Evolutionary conservation across 2,329 filamentous ascomycete genomes (phyloP), one percentile per base, ranked within the genome.

Genomic region (Arthrinium puccinioides): DNA sequence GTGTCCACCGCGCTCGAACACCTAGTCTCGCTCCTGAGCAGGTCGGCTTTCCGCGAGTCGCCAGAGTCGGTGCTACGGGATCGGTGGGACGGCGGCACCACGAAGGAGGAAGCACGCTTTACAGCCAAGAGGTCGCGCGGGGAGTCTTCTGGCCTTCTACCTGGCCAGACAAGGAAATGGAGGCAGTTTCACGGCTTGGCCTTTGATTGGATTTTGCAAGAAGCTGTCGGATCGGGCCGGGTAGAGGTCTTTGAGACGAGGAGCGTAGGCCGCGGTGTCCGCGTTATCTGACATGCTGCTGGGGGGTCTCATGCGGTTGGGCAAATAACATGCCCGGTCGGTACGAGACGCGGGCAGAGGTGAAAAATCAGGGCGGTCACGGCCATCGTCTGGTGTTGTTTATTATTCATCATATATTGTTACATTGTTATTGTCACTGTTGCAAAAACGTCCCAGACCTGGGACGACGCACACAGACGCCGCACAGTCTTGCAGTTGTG

Each of bases 181-280:
- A 80, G 71, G 53, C 70, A 75, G 21, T 84, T 86, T 44, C 74
- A 76, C 50, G 84, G 84, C 0, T 57, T 87, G 42, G 62, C 71
- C 29, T 88, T 87, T 57, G 72, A 82, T 41, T 88, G 81, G 80
- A 67, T 84, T 13, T 54, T 88, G 28, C 78, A 74, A 27, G 82
- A 87, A 56, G 83, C 81, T 29, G 67, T 85, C 18, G 84, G 83
- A 0, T 67, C 78, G 20, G 84, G 84, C 2, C 52, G 82, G 13
- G 71, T 87, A 4, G 84, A 89, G 58, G 61, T 85, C 11, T 89
- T 89, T 55, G 76, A 86, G 51, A 88, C 84, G 10, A 70, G 79
- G 11, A 83, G 76, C 49, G 81, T 87, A n/a, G 84, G 84, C 2
- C 67, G 73, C 42, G 84, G 76, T 9, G 71, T 86, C 40, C 67